These are phyloP conservation scores for Austroboletus rostrupii DNA, from an alignment of 1,284 basidiomycete genomes.

Conservation along the genomic window DNA sequence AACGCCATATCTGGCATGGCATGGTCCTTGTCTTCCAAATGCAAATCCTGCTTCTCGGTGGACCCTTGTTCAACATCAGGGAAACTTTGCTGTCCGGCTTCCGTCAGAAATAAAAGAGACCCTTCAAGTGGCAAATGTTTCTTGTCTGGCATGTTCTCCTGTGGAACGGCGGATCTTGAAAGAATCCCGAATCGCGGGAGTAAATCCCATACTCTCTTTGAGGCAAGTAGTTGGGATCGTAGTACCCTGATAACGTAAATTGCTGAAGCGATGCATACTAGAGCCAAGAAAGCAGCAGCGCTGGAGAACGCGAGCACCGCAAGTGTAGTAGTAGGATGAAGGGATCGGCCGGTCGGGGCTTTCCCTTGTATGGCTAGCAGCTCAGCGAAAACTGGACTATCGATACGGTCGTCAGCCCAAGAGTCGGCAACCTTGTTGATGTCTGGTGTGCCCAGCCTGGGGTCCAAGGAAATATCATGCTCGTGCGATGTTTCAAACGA, in stretches of 20 bases:
- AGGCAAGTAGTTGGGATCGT: constrained; percentile 28
- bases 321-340: constrained; percentile 13
- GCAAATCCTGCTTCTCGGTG: constrained; percentile 1
- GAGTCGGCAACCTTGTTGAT: background rate
- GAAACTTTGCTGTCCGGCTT: constrained; percentile 1
- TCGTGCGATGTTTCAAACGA: constrained; percentile 6
- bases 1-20: constrained; percentile 19
- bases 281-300: constrained; percentile 33
- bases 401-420: background rate
- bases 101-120: constrained; percentile 1
- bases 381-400: background rate
- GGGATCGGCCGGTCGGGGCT: background rate
- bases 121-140: background rate
- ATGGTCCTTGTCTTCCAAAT: constrained; percentile 9
- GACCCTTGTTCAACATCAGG: constrained; percentile 5
- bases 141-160: background rate
- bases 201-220: constrained; percentile 32
- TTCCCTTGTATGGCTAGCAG: background rate
- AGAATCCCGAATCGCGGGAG: constrained; percentile 33
- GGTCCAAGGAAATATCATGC: background rate
- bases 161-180: background rate
- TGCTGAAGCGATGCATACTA: constrained; percentile 34
- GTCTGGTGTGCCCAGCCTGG: background rate
- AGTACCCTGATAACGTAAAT: constrained; percentile 36
- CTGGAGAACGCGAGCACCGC: constrained; percentile 36